phyloP scores from a whole-genome alignment of 164 flowering plant genomes.

The Nymphaea colorata region DNA sequence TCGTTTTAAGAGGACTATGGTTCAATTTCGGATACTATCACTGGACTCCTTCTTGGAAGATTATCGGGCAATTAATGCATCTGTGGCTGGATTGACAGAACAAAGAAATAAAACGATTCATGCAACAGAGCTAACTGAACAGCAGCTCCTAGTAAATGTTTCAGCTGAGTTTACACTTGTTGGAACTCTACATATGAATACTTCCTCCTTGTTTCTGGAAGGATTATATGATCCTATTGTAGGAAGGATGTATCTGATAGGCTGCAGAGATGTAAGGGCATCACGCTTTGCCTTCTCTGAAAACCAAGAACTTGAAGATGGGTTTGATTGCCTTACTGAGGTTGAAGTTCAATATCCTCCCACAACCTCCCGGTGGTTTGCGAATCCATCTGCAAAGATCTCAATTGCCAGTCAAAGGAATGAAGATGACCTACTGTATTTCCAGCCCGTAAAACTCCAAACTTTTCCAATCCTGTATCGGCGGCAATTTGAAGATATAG shows the following conservation, averaged over 20 bases:
- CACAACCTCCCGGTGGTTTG: slow-evolving; percentile 54
- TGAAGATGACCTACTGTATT: slow-evolving; percentile 69
- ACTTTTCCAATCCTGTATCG: slow-evolving; percentile 65
- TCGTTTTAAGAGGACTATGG: slow-evolving; percentile 14
- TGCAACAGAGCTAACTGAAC: slow-evolving; percentile 41
- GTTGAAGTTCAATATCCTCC: slow-evolving; percentile 75
- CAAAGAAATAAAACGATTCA: too few relatives aligned
- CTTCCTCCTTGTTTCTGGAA: slow-evolving; percentile 52
- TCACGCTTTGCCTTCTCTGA: slow-evolving; percentile 43
- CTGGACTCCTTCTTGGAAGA: slow-evolving; percentile 65
- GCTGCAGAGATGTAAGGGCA: slow-evolving; percentile 81
- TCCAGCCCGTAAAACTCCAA: slow-evolving; percentile 35
- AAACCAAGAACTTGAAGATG: slow-evolving; percentile 72
- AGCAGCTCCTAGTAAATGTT: slow-evolving; percentile 71
- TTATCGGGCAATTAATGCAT: slow-evolving; percentile 26
- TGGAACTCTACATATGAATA: slow-evolving; percentile 28
- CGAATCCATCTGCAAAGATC: slow-evolving; percentile 56
- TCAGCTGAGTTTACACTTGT: slow-evolving; percentile 57
- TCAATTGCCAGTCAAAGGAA: slow-evolving; percentile 63
- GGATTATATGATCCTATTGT: slow-evolving; percentile 64
- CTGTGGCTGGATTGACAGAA: slow-evolving; percentile 8
- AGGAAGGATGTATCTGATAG: slow-evolving; percentile 79
- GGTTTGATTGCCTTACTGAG: slow-evolving; percentile 73
- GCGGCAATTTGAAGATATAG: slow-evolving; percentile 58
- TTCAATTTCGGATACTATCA: slow-evolving; percentile 54